Percentiles rank a stretch among this genome's conserved stretches.
phyloP scores from a whole-genome alignment of 352 stramenopile genomes.

The Globisporangium splendens region DNA sequence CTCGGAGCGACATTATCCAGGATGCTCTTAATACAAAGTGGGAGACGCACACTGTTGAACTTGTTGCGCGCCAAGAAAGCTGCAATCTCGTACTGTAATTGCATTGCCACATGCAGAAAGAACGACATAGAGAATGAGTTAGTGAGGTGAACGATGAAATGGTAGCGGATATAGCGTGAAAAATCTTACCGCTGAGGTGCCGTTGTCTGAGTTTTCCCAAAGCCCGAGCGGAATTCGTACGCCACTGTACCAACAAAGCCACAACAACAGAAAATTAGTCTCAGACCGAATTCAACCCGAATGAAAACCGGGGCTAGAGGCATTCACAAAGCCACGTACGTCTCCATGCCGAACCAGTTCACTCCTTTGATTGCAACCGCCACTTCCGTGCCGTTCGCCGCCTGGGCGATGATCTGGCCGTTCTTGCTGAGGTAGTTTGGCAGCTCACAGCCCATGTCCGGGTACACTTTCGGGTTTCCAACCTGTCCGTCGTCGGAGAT shows the following conservation, averaged over 20 bases:
- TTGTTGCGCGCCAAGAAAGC: conserved; percentile 73
- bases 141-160: background rate
- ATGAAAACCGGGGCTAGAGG: background rate
- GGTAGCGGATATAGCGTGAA: too few species aligned
- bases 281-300: background rate
- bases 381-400: conserved; percentile 62
- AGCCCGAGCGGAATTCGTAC: conserved; percentile 55
- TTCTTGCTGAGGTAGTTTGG: conserved; percentile 80
- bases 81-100: conserved; percentile 60
- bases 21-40: conserved; percentile 64
- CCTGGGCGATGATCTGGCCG: conserved; percentile 49
- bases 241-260: conserved; percentile 10
- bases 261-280: background rate
- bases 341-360: conserved; percentile 84
- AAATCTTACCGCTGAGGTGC: conserved; percentile 51
- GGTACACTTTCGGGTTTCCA: conserved; percentile 50
- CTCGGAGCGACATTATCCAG: conserved; percentile 56
- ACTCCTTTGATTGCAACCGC: conserved; percentile 67
- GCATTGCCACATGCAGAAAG: too few species aligned
- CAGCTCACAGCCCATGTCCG: conserved; percentile 39
- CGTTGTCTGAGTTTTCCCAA: conserved; percentile 73
- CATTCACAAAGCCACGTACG: conserved; percentile 25
- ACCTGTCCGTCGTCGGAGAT: conserved; percentile 46
- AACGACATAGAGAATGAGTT: background rate
- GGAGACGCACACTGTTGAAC: conserved; percentile 73